Base-by-base conservation (phyloP, 345 rosid species). In the Euphorbia pulcherrima region DNA sequence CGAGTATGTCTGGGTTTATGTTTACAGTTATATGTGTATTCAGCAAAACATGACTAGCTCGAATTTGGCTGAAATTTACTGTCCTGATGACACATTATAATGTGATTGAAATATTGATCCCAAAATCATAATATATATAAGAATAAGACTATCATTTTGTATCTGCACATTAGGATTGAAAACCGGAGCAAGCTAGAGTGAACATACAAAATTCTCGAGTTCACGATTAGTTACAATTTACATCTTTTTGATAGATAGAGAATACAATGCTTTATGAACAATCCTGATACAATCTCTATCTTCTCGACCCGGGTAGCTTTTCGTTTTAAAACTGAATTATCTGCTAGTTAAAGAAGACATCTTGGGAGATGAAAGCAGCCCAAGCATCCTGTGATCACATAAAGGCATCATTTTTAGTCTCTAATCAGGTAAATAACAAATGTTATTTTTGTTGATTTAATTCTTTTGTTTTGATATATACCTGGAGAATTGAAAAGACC, bases 401-500 rank as follows among this genome's bases (percentile, higher is more conserved):
- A 9, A 0, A 7, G 14, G 29, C 6, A 10, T 41, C 7, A 7
- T 29, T 58, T 6, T 57, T 60, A 5, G 21, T 35, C 63, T 0
- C 39, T 60, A 35, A 1, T 35, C 46, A 33, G 5, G 41, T 33
- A 29, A 35, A 18, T 9, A n/a, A n/a, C n/a, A 27, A 56, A 12
- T 26, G 60, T 13, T 23, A 23, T 54, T 20, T 54, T 20, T 12
- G 59, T 56, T 7, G 20, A 56, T 17, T 58, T 27, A n/a, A 24
- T 29, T 29, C 35, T 14, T 8, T 59, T 2, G 14, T 59, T 12
- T 12, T 58, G 11, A 64, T 47, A 9, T 39, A 17, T 79, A 93
- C 97, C 98, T 88, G 97, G 67, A 93, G 94, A 70, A 86, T 78
- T 28, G 88, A 60, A 83, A 90, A 90, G 68, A 82, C 90, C 77